Percentiles rank a stretch among this genome's conserved stretches.
phyloP scores from a whole-genome alignment of 108 stramenopile species.

The Cyclostephanos invisitatus region DNA sequence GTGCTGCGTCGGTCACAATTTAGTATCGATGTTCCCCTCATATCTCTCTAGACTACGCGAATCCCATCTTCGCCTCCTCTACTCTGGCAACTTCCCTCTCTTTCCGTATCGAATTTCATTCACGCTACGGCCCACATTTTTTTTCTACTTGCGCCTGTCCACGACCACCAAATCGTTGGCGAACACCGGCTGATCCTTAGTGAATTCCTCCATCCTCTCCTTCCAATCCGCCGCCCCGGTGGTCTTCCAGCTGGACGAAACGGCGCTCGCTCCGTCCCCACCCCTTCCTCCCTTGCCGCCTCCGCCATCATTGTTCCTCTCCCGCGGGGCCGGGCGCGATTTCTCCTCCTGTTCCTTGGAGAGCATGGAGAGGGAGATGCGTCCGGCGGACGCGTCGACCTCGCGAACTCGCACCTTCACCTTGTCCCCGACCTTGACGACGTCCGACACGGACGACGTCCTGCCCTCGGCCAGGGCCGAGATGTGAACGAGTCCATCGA shows the following conservation, averaged over 20 bases:
- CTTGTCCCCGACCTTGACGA: slow-evolving; percentile 73
- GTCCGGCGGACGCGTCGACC: slow-evolving; percentile 59
- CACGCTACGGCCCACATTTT: neutral
- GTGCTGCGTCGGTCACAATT: too few species aligned
- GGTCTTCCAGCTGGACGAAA: slow-evolving; percentile 39
- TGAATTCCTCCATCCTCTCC: slow-evolving; percentile 59
- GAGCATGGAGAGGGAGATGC: slow-evolving; percentile 85
- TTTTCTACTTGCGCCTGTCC: slow-evolving; percentile 54
- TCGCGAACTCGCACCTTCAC: slow-evolving; percentile 81
- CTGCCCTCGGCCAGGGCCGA: slow-evolving; percentile 74
- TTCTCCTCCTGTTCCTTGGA: slow-evolving; percentile 78
- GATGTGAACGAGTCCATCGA: slow-evolving; percentile 90
- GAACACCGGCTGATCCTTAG: slow-evolving; percentile 57
- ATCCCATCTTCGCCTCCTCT: neutral
- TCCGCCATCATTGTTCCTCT: slow-evolving; percentile 21
- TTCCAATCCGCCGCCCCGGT: slow-evolving; percentile 85
- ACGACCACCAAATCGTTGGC: slow-evolving; percentile 67
- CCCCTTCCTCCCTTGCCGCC: slow-evolving; percentile 20
- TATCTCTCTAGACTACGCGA: too few species aligned
- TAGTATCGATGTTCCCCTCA: too few species aligned
- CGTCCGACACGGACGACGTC: slow-evolving; percentile 54
- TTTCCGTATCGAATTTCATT: slow-evolving; percentile 1
- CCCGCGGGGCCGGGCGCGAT: slow-evolving; percentile 36
- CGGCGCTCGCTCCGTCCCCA: slow-evolving; percentile 9
- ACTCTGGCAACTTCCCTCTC: neutral